Evolutionary conservation across 179 eudicot species (phyloP).

Genomic region (Drosera spatulata): DNA sequence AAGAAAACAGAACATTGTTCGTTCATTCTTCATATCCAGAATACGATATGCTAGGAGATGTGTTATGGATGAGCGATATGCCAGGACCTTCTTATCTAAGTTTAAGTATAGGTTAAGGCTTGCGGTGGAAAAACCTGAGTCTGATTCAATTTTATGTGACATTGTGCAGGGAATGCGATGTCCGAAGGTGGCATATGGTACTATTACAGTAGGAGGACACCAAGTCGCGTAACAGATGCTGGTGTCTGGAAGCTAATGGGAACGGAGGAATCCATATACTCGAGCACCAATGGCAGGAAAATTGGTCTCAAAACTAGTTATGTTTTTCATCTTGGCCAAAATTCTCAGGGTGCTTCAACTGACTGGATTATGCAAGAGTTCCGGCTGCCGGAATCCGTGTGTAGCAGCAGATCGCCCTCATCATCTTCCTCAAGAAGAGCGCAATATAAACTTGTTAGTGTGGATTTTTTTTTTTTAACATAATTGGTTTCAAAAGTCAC

Average conservation of each 20-base stretch:
- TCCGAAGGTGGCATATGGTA: constrained; percentile 74
- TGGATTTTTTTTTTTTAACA: neutral
- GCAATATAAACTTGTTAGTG: constrained; percentile 28
- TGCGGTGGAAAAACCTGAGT: too few species aligned
- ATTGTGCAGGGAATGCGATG: constrained; percentile 61
- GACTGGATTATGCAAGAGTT: constrained; percentile 90
- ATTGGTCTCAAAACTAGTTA: constrained; percentile 54
- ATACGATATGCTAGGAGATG: too few species aligned
- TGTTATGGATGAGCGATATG: too few species aligned
- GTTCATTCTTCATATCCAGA: too few species aligned
- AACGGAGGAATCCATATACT: constrained; percentile 48
- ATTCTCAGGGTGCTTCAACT: constrained; percentile 43
- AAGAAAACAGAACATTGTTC: too few species aligned
- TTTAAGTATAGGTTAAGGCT: too few species aligned
- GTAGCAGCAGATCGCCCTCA: neutral
- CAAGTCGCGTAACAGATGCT: constrained; percentile 32
- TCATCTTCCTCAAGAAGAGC: constrained; percentile 6
- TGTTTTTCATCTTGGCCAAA: constrained; percentile 50
- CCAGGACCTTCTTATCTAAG: too few species aligned
- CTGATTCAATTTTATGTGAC: neutral
- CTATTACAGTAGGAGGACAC: constrained; percentile 67
- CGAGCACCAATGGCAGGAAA: constrained; percentile 16
- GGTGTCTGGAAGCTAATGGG: constrained; percentile 74
- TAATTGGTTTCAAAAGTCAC: too few species aligned
- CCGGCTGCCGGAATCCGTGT: constrained; percentile 26